Conservation (phyloP, 106 monocot genomes). For the Dioscorea zingiberensis region DNA sequence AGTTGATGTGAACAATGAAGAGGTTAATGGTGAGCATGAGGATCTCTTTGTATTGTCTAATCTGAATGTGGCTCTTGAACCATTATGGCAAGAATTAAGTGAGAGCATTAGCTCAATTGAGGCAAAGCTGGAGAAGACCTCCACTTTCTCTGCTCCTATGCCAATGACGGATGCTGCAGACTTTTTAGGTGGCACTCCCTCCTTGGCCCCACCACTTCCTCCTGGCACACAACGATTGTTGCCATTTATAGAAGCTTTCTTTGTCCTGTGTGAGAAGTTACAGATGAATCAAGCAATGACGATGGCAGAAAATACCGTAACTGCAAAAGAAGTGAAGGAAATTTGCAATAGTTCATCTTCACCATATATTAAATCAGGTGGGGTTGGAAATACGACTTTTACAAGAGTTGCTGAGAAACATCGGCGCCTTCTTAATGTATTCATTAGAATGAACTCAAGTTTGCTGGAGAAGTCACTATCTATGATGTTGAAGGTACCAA, state of each 20-base stretch:
- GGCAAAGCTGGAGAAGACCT: constrained; percentile 42
- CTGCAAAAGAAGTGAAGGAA: constrained; percentile 45
- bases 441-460: constrained; percentile 62
- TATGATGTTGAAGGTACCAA: constrained; percentile 70
- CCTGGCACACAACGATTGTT: constrained; percentile 50
- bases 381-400: constrained; percentile 32
- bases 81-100: constrained; percentile 66
- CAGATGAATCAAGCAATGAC: constrained; percentile 28
- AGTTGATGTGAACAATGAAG: constrained; percentile 27
- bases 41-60: constrained; percentile 36
- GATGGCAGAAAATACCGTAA: constrained; percentile 28
- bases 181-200: constrained; percentile 6
- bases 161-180: constrained; percentile 17
- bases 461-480: constrained; percentile 76
- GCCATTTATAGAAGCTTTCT: constrained; percentile 73
- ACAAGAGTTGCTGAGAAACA: constrained; percentile 61
- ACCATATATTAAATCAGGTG: constrained; percentile 19
- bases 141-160: constrained; percentile 18
- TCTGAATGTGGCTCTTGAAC: constrained; percentile 52
- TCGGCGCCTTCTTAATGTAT: constrained; percentile 59
- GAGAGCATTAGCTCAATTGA: constrained; percentile 56
- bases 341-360: constrained; percentile 22
- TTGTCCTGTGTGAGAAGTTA: constrained; percentile 59
- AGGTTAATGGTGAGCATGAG: constrained; percentile 18
- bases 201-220: constrained; percentile 42